Percentiles rank a stretch among this genome's conserved stretches.
Conservation (phyloP, 2,329 filamentous ascomycete genomes). For the Colletotrichum ledebouriae region DNA sequence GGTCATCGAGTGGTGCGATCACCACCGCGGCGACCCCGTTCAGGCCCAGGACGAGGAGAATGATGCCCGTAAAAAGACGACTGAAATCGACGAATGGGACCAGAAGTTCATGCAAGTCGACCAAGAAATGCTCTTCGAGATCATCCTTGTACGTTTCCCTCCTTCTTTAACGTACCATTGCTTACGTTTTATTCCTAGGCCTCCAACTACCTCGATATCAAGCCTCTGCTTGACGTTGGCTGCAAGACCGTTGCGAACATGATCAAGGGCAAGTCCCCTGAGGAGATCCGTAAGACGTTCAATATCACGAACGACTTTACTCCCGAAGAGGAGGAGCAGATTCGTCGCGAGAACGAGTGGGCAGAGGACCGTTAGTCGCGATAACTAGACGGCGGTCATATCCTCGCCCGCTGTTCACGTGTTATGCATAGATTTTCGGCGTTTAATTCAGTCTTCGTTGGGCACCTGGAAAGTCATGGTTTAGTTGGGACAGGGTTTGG, state of each 20-base stretch:
- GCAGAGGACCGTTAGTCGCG: slow-evolving; percentile 79
- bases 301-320: slow-evolving; percentile 99
- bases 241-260: slow-evolving; percentile 99
- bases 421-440: slow-evolving; percentile 41
- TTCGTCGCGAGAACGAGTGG: slow-evolving; percentile 91
- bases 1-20: slow-evolving; percentile 97
- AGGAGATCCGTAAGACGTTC: slow-evolving; percentile 99
- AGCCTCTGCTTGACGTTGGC: slow-evolving; percentile 95
- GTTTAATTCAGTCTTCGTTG: slow-evolving; percentile 30
- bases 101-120: slow-evolving; percentile 99
- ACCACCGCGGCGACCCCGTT: slow-evolving; percentile 92
- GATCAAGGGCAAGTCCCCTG: slow-evolving; percentile 99
- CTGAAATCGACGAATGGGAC: slow-evolving; percentile 99
- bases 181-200: slow-evolving; percentile 66
- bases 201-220: slow-evolving; percentile 99
- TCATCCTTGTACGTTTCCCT: slow-evolving; percentile 82
- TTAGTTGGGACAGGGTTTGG: slow-evolving; percentile 30
- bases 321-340: slow-evolving; percentile 98
- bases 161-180: background rate
- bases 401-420: slow-evolving; percentile 24
- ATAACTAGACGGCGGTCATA: slow-evolving; percentile 11
- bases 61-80: slow-evolving; percentile 97
- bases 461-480: slow-evolving; percentile 32
- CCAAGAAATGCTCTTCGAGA: slow-evolving; percentile 99
- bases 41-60: slow-evolving; percentile 87